These are phyloP conservation scores for Stagonosporopsis chrysanthemi DNA, from an alignment of 2,329 filamentous ascomycete genomes.

Conservation along the genomic window DNA sequence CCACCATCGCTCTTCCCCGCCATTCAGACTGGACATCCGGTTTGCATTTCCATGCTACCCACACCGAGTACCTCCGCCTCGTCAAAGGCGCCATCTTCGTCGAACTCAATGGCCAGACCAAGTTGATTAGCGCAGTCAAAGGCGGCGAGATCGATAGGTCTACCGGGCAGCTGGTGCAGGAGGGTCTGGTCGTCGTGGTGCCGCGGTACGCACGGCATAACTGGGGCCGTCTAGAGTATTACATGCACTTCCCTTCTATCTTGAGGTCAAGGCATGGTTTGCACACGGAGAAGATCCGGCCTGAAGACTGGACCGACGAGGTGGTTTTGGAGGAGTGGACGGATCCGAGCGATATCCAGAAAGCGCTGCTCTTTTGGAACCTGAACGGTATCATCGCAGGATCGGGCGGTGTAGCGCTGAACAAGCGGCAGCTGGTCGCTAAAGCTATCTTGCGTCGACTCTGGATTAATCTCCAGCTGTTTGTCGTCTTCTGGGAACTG, in stretches of 20 bases:
- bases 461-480: slow-evolving; percentile 35
- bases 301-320: slow-evolving; percentile 33
- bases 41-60: slow-evolving; percentile 59
- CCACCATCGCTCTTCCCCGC: slow-evolving; percentile 55
- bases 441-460: slow-evolving; percentile 14
- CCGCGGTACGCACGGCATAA: slow-evolving; percentile 53
- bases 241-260: not conserved
- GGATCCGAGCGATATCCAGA: slow-evolving; percentile 55
- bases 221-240: slow-evolving; percentile 53
- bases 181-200: slow-evolving; percentile 45
- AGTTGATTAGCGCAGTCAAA: slow-evolving; percentile 19
- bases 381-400: slow-evolving; percentile 51
- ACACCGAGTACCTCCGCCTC: slow-evolving; percentile 58
- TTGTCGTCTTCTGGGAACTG: slow-evolving; percentile 38
- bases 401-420: not conserved
- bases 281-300: not conserved
- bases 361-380: slow-evolving; percentile 61
- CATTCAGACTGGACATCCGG: slow-evolving; percentile 58
- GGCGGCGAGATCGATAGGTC: slow-evolving; percentile 11
- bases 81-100: slow-evolving; percentile 49
- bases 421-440: not conserved
- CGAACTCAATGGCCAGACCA: slow-evolving; percentile 15
- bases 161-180: not conserved
- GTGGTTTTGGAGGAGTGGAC: slow-evolving; percentile 59
- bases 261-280: not conserved